Percentiles rank a stretch among this genome's conserved stretches.
These are phyloP conservation scores for Cryptococcus sp. DNA, from an alignment of 1,284 basidiomycete genomes.

Conservation along the genomic window DNA sequence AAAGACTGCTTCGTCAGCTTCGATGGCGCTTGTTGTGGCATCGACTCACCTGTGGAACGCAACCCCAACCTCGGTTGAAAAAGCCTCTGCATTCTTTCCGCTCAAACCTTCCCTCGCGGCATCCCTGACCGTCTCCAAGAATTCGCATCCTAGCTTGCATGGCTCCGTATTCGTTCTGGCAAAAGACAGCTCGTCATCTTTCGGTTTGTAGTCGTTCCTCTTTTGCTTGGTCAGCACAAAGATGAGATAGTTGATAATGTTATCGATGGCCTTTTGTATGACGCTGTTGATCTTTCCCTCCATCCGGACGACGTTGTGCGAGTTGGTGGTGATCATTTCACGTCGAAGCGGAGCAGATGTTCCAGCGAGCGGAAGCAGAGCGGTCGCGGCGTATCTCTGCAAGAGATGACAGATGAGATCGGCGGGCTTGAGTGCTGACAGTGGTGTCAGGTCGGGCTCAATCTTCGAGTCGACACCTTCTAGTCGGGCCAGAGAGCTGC, in stretches of 20 bases:
- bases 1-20: constrained; percentile 53
- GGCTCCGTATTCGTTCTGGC: constrained; percentile 93
- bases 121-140: constrained; percentile 72
- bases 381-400: constrained; percentile 93
- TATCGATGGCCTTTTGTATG: constrained; percentile 76
- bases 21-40: neutral
- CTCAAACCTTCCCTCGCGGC: constrained; percentile 67
- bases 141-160: constrained; percentile 80
- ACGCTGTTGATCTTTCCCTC: constrained; percentile 81
- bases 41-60: constrained; percentile 76
- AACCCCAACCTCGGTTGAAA: constrained; percentile 89
- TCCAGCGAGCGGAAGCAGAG: constrained; percentile 80
- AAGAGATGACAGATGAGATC: constrained; percentile 91
- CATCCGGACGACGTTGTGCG: constrained; percentile 77
- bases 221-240: constrained; percentile 79
- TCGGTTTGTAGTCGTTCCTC: constrained; percentile 92
- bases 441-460: constrained; percentile 71
- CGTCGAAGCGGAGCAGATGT: constrained; percentile 80
- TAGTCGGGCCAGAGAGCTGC: constrained; percentile 64
- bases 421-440: constrained; percentile 65
- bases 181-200: constrained; percentile 91
- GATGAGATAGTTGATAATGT: constrained; percentile 60
- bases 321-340: constrained; percentile 92
- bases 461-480: constrained; percentile 67
- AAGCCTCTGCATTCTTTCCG: constrained; percentile 86